phyloP scores from a whole-genome alignment of 768 basidiomycete species.

The Pholiota microspora region DNA sequence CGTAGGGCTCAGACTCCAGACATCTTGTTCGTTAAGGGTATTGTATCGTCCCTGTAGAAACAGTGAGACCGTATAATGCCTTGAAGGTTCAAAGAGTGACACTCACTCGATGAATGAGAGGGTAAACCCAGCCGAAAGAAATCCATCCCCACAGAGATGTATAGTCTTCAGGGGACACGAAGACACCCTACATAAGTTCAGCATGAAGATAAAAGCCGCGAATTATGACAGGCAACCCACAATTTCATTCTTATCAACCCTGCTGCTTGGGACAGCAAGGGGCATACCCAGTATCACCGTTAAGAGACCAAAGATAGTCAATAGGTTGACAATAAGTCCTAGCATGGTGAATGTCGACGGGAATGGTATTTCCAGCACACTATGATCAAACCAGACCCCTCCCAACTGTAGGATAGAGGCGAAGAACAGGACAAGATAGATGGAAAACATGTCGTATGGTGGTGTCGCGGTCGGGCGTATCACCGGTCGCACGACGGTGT shows the following conservation, averaged over 20 bases:
- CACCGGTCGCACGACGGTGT: constrained; percentile 56
- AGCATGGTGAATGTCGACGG: constrained; percentile 30
- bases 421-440: constrained; percentile 51
- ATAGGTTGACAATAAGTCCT: constrained; percentile 40
- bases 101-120: constrained; percentile 51
- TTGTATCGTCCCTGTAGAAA: constrained; percentile 39
- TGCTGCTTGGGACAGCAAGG: constrained; percentile 55
- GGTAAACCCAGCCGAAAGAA: constrained; percentile 70
- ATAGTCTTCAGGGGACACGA: constrained; percentile 75
- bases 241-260: constrained; percentile 54
- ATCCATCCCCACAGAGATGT: constrained; percentile 70
- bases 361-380: constrained; percentile 39
- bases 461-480: constrained; percentile 52
- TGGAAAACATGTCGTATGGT: constrained; percentile 59
- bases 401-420: constrained; percentile 49
- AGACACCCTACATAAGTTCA: constrained; percentile 37
- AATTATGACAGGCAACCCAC: constrained; percentile 37
- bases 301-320: constrained; percentile 41
- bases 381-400: constrained; percentile 50
- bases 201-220: neutral
- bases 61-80: neutral
- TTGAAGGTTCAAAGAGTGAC: neutral
- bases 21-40: constrained; percentile 68
- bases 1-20: constrained; percentile 70
- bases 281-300: constrained; percentile 59